Conservation (phyloP, 78 protist species). For the Dictyostelium citrinum region DNA sequence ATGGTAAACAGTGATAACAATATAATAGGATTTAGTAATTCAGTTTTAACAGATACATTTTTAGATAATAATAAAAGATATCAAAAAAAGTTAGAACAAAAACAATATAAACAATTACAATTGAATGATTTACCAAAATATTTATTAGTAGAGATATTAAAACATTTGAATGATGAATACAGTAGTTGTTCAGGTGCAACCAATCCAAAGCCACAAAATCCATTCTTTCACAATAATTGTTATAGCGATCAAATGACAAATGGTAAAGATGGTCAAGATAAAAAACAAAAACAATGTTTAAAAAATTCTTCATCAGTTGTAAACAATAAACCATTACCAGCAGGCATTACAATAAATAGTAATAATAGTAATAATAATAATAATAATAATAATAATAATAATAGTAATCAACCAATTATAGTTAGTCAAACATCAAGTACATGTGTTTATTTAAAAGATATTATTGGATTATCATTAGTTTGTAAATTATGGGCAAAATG, state of each 20-base stretch:
- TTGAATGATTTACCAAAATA: constrained; percentile 52
- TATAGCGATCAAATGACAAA: constrained; percentile 25
- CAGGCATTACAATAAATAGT: too few species aligned
- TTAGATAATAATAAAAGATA: not conserved
- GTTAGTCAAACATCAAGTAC: not conserved
- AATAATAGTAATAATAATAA: not conserved
- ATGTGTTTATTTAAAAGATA: constrained; percentile 23
- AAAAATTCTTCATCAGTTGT: not conserved
- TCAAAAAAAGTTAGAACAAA: not conserved
- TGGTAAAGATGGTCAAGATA: constrained; percentile 2
- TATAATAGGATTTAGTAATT: not conserved
- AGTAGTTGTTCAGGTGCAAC: not conserved
- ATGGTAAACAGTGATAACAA: not conserved
- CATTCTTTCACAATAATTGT: constrained; percentile 60
- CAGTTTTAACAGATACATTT: not conserved
- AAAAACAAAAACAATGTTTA: not conserved
- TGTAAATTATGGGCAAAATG: constrained; percentile 38
- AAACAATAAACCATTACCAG: not conserved
- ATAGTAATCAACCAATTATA: not conserved
- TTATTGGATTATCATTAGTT: constrained; percentile 11
- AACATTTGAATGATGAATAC: constrained; percentile 18
- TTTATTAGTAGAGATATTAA: constrained; percentile 44
- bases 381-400: not conserved
- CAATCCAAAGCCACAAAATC: not conserved
- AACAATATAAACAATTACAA: not conserved